Evolutionary conservation across 1,284 basidiomycete species (phyloP), one percentile per base, ranked within the genome.

Genomic region (Leccinum angustisporum): DNA sequence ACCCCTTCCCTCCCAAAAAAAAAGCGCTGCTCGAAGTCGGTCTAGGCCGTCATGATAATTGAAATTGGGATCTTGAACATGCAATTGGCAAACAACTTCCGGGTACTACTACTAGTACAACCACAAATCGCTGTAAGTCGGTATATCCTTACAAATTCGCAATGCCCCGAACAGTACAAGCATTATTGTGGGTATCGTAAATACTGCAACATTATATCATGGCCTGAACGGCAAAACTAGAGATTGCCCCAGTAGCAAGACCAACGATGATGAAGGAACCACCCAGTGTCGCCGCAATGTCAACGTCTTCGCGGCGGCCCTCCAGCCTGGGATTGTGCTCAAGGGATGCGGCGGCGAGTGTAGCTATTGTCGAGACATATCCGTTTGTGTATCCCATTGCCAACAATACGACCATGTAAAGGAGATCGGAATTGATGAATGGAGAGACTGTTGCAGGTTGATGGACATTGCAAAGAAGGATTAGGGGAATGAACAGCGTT

Each of bases 401-500:
- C 58, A 92, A 77, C 9, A 95, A 77, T 57, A 94, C 83, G 57
- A 86, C 55, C 82, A 95, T 87, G 79, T 88, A 96, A 13, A 88
- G 60, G 36, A 83, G 56, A 72, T 95, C 92, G 2, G 91, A 92
- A 74, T 79, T 86, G 75, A 93, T 86, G 61, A 88, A 65, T 13
- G 84, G 85, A 50, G 75, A 56, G 5, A 66, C 61, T 36, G 71
- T 46, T 9, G 74, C 70, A 5, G 62, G 54, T 51, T 81, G 80
- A 66, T 85, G 83, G 43, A 93, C 72, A 72, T 96, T 96, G 80
- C 94, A 96, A 71, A 90, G 80, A 18, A 96, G 82, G 76, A 96
- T 90, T 50, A 95, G 70, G 30, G 92, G 92, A 62, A 96, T 85
- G 76, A 96, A 95, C 38, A 90, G 70, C 0, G 88, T 90, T 51